These are phyloP conservation scores for Rhizophora apiculata DNA, from an alignment of 345 rosid genomes.

Conservation along the genomic window DNA sequence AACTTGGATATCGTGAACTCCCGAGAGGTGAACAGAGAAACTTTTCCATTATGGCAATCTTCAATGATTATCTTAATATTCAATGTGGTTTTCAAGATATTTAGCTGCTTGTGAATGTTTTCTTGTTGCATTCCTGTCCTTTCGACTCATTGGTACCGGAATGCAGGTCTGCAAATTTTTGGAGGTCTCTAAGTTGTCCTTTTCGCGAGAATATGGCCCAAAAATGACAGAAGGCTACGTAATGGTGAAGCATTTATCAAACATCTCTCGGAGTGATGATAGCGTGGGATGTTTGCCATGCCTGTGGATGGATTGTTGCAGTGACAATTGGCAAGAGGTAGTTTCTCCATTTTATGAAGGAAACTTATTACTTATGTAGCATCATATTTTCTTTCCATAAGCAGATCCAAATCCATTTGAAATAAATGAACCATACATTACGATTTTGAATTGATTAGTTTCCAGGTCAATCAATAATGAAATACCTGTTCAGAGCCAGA, in stretches of 20 bases:
- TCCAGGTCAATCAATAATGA: too few relatives aligned
- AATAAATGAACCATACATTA: too few relatives aligned
- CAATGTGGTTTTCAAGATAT: neutral
- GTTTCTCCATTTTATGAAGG: neutral
- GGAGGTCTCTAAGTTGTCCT: conserved; percentile 87
- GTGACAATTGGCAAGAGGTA: conserved; percentile 72
- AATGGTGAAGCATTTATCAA: conserved; percentile 60
- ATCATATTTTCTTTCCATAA: too few relatives aligned
- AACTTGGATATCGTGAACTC: conserved; percentile 83
- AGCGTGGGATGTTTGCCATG: conserved; percentile 42
- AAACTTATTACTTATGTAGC: too few relatives aligned
- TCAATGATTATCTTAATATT: conserved; percentile 8
- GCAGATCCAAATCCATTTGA: too few relatives aligned
- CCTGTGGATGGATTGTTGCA: conserved; percentile 50
- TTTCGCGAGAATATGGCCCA: conserved; percentile 71
- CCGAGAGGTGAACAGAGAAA: conserved; percentile 51
- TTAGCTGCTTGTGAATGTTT: neutral
- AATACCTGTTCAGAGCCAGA: too few relatives aligned
- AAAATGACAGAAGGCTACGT: conserved; percentile 92
- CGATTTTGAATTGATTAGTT: too few relatives aligned
- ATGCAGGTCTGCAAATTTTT: conserved; percentile 87
- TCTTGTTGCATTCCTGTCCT: neutral
- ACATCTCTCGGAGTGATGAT: conserved; percentile 27
- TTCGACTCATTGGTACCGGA: neutral
- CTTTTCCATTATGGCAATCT: neutral